Conservation (phyloP, 345 rosid genomes). For the Dipteronia sinensis region DNA sequence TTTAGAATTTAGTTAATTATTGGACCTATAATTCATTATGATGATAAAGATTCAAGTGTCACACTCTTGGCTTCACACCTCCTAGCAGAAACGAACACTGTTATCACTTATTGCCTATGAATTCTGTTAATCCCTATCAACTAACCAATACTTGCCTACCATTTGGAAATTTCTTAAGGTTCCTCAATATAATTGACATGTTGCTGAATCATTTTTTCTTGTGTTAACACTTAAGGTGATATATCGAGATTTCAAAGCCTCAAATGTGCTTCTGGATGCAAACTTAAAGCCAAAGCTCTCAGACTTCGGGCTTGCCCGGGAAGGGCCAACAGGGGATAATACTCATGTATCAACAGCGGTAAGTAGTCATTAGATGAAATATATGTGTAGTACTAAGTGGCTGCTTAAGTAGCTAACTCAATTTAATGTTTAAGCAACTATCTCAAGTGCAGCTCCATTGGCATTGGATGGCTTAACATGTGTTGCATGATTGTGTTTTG, state of each 20-base stretch:
- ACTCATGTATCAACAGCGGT: conserved; percentile 91
- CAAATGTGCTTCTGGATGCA: conserved; percentile 81
- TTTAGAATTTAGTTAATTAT: background rate
- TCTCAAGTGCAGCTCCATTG: conserved; percentile 8
- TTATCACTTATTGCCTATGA: background rate
- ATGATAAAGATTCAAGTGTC: background rate
- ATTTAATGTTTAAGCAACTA: background rate
- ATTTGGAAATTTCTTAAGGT: background rate
- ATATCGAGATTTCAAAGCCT: conserved; percentile 87
- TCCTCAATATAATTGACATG: background rate
- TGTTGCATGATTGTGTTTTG: background rate
- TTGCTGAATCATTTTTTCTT: conserved; percentile 2
- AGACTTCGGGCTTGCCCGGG: conserved; percentile 96
- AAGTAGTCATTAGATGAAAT: conserved; percentile 23
- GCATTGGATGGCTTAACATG: background rate
- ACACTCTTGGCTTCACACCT: background rate
- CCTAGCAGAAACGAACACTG: background rate
- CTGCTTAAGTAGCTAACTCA: no score
- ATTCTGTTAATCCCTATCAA: background rate
- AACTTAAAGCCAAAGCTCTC: conserved; percentile 72
- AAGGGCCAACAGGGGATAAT: conserved; percentile 77
- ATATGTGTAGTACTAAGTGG: background rate
- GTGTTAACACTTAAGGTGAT: conserved; percentile 56
- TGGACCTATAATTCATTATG: background rate
- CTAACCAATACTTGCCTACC: background rate